Evolutionary conservation across 2,329 filamentous ascomycete species (phyloP).

Genomic region (Microcyclosporella mali): DNA sequence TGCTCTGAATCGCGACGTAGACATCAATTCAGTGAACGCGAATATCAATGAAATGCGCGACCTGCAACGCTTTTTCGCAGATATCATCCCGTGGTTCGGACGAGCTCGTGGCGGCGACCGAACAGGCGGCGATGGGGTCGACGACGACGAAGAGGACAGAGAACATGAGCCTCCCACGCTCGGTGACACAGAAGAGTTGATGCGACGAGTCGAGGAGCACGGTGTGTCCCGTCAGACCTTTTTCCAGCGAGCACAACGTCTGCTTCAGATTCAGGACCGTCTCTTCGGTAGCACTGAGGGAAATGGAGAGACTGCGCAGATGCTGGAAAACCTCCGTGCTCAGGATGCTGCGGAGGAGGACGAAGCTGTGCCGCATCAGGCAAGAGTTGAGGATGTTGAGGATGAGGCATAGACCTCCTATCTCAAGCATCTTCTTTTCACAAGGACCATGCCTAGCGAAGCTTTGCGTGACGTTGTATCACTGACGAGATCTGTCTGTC

Average conservation of each 20-base stretch:
- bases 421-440: too few species aligned
- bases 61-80: slow-evolving; percentile 25
- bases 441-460: too few species aligned
- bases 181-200: slow-evolving; percentile 22
- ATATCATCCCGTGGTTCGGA: slow-evolving; percentile 28
- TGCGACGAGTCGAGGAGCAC: slow-evolving; percentile 22
- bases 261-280: slow-evolving; percentile 4
- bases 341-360: background rate
- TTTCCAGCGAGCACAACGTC: slow-evolving; percentile 4
- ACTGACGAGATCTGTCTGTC: too few species aligned
- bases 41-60: slow-evolving; percentile 24
- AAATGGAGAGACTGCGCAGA: background rate
- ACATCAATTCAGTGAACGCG: slow-evolving; percentile 12
- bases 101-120: slow-evolving; percentile 4
- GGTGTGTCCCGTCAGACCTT: slow-evolving; percentile 15
- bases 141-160: slow-evolving; percentile 1
- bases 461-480: too few species aligned
- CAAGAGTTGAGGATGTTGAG: slow-evolving; percentile 1
- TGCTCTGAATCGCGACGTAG: slow-evolving; percentile 1
- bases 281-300: slow-evolving; percentile 4
- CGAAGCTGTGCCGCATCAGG: background rate
- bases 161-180: slow-evolving; percentile 12
- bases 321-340: background rate
- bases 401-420: background rate
- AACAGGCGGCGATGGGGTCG: slow-evolving; percentile 7